Conservation (phyloP, 2,329 filamentous ascomycete genomes). For the Microcyclospora tardicrescens region DNA sequence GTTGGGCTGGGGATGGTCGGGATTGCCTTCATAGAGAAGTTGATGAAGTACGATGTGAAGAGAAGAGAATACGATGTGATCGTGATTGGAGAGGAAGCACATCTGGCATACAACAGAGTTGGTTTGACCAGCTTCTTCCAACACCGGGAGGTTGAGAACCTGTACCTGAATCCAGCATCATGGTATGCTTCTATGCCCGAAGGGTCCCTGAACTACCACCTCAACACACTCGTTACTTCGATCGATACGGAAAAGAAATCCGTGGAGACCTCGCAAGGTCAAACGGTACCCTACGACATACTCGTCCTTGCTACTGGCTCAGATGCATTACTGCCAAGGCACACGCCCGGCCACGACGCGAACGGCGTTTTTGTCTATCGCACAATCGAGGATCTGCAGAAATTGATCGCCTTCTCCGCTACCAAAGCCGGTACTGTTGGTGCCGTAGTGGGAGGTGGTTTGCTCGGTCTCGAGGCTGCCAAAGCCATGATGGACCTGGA, state of each 20-base stretch:
- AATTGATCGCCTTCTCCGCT: conserved; percentile 60
- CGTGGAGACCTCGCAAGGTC: conserved; percentile 57
- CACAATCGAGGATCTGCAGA: conserved; percentile 68
- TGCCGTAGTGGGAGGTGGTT: conserved; percentile 68
- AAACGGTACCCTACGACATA: conserved; percentile 60
- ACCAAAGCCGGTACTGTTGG: conserved; percentile 55
- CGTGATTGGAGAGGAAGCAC: conserved; percentile 76
- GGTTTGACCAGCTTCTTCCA: conserved; percentile 82
- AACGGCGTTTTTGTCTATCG: conserved; percentile 81
- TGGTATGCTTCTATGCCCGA: conserved; percentile 61
- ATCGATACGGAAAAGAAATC: conserved; percentile 52
- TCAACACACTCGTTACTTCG: conserved; percentile 60
- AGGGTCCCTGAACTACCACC: conserved; percentile 57
- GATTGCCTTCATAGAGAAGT: conserved; percentile 55
- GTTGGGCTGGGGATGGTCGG: conserved; percentile 81
- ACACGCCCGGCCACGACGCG: conserved; percentile 66
- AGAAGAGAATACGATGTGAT: conserved; percentile 64
- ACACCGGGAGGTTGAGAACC: conserved; percentile 68
- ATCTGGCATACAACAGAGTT: conserved; percentile 84
- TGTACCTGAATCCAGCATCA: conserved; percentile 76
- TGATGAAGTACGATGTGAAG: conserved; percentile 71
- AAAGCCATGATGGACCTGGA: conserved; percentile 84
- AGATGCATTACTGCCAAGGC: conserved; percentile 59
- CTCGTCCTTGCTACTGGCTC: conserved; percentile 79
- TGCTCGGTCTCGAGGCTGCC: conserved; percentile 77